Conservation (phyloP, 805 yeast genomes). For the Lachancea sp. region DNA sequence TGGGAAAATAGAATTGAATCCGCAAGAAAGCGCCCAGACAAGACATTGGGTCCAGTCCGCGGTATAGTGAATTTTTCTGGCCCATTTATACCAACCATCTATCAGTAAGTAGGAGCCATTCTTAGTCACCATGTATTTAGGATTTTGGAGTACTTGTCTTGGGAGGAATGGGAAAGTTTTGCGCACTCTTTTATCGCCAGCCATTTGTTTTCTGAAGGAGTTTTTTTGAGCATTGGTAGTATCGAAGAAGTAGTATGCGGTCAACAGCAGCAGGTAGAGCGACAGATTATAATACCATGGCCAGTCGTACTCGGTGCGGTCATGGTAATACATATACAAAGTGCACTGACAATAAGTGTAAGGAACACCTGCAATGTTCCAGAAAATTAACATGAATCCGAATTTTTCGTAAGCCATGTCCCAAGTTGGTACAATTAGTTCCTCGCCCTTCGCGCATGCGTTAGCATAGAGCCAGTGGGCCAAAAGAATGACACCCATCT, state of each 20-base stretch:
- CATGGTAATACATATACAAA: conserved; percentile 71
- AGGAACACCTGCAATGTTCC: conserved; percentile 99
- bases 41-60: conserved; percentile 86
- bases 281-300: conserved; percentile 51
- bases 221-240: conserved; percentile 94
- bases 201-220: conserved; percentile 73
- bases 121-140: conserved; percentile 75
- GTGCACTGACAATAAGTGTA: conserved; percentile 96
- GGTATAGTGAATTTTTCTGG: conserved; percentile 91
- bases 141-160: conserved; percentile 72
- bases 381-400: conserved; percentile 97
- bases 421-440: conserved; percentile 95
- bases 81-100: conserved; percentile 92
- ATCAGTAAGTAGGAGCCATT: conserved; percentile 79
- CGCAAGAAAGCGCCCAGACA: conserved; percentile 90
- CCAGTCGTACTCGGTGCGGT: conserved; percentile 79
- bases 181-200: conserved; percentile 72
- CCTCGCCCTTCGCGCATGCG: conserved; percentile 97
- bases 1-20: conserved; percentile 80
- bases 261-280: conserved; percentile 50
- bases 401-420: conserved; percentile 99
- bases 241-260: conserved; percentile 88
- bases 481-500: conserved; percentile 61
- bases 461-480: conserved; percentile 95
- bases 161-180: conserved; percentile 94